Base-by-base conservation (phyloP, 1,284 basidiomycete species). In the Heterobasidion parviporum region DNA sequence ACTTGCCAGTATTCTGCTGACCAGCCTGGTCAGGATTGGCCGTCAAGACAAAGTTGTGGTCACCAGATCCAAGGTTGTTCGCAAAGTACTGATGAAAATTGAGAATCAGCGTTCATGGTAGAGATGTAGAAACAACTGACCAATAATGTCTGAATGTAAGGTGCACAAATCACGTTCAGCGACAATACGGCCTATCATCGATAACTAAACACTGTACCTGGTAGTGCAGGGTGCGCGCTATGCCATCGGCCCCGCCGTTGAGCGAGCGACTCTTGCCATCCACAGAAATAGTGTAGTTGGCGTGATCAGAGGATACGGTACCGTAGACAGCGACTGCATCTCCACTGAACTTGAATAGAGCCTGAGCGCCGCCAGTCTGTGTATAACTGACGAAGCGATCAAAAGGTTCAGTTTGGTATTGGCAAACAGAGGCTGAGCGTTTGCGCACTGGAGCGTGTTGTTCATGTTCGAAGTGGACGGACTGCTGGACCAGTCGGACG, bases 261-360 rank as follows among this genome's bases (percentile, higher is more conserved):
- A 77, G 61, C n/a, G 64, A 55, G 35, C 61, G 63, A 0, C 62
- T 63, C 35, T 68, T 53, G 2, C 75, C 76, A 60, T 82, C 79
- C 35, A 81, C 51, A 0, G 68, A 65, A n/a, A 81, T 64, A 12
- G 69, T 68, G 53, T 79, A 70, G 57, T 76, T 66, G 16, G 76
- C 74, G 60, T 77, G 78, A 54, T 76, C 71, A 16, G 77, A 74
- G 8, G 77, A 74, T 20, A 78, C 70, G 1, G 78, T 76, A 35
- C 79, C 79, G 58, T 77, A 81, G 2, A 81, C 57, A 14, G 77
- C 77, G 48, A 82, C 68, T 16, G 75, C 78, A 55, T 78, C 73
- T 35, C 80, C 80, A 5, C 63, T 60, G 63, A 81, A 81, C n/a
- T 66, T 59, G 8, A 79, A 60, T 5, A 72, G 71, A 14, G 73